Evolutionary conservation across 495 filamentous ascomycete species (phyloP).

Genomic region (Entonaema liquescens): DNA sequence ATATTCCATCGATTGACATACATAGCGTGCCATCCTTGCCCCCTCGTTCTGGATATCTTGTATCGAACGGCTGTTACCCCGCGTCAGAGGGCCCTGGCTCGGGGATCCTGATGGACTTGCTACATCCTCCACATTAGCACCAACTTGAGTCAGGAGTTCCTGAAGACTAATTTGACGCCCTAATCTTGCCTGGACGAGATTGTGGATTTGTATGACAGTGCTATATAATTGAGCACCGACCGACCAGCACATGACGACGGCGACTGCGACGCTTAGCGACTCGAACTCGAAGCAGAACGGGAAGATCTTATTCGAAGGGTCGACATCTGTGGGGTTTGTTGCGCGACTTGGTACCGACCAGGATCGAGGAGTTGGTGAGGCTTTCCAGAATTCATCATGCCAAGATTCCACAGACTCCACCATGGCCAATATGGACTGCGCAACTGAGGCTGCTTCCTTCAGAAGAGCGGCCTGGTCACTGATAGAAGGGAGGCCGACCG

Average conservation of each 20-base stretch:
- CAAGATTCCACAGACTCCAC: conserved; percentile 13
- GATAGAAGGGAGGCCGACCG: conserved; percentile 19
- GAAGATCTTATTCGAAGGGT: conserved; percentile 17
- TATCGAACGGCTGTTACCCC: conserved; percentile 9
- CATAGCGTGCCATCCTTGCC: conserved; percentile 17
- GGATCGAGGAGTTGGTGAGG: conserved; percentile 15
- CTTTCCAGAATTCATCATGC: conserved; percentile 27
- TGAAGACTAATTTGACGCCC: conserved; percentile 12
- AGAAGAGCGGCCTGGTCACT: conserved; percentile 5
- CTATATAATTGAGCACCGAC: conserved; percentile 23
- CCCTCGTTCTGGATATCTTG: conserved; percentile 22
- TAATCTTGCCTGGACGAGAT: conserved; percentile 15
- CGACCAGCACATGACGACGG: conserved; percentile 25
- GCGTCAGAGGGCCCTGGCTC: background rate
- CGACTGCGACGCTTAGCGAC: conserved; percentile 16
- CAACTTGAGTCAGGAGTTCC: conserved; percentile 2
- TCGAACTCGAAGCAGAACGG: conserved; percentile 32
- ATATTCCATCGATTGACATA: conserved; percentile 30
- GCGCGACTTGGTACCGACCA: conserved; percentile 22
- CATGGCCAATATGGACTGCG: conserved; percentile 7
- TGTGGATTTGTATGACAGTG: conserved; percentile 26
- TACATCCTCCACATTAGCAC: background rate
- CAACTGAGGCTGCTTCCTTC: conserved; percentile 12
- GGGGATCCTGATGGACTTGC: background rate
- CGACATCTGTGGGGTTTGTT: conserved; percentile 12